These are phyloP conservation scores for Globisporangium takayamanum DNA, from an alignment of 352 stramenopile genomes.

Conservation along the genomic window DNA sequence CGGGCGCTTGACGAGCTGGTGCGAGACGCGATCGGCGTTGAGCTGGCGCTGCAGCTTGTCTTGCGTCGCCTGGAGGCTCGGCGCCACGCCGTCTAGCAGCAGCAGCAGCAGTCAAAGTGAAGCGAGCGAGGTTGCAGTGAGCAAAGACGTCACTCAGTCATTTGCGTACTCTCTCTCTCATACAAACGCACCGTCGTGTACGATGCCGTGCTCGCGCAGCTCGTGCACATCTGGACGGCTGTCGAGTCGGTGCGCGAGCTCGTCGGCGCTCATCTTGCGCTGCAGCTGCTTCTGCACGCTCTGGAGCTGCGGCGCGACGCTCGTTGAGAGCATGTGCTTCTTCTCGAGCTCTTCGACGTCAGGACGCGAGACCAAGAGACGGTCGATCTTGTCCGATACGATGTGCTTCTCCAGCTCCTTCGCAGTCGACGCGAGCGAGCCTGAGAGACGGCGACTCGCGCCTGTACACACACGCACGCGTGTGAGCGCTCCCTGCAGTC, in stretches of 20 bases:
- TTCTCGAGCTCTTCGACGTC: constrained; percentile 52
- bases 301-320: constrained; percentile 49
- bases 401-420: constrained; percentile 48
- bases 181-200: constrained; percentile 31
- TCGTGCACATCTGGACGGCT: constrained; percentile 67
- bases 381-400: constrained; percentile 65
- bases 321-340: constrained; percentile 47
- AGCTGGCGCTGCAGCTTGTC: constrained; percentile 70
- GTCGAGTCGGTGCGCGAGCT: constrained; percentile 62
- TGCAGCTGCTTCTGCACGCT: constrained; percentile 73
- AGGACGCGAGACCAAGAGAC: constrained; percentile 45
- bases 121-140: background rate
- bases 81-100: constrained; percentile 46
- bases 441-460: constrained; percentile 29
- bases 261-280: constrained; percentile 64
- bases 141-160: background rate
- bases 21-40: constrained; percentile 64
- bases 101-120: background rate
- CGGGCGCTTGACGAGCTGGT: constrained; percentile 67
- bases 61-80: constrained; percentile 75
- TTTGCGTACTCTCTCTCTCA: background rate
- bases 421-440: constrained; percentile 31
- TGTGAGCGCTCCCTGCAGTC: background rate
- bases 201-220: constrained; percentile 63
- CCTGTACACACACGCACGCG: constrained; percentile 8